Conservation (phyloP, 148 eudicot species). For the Amaranthus hypochondriacus region DNA sequence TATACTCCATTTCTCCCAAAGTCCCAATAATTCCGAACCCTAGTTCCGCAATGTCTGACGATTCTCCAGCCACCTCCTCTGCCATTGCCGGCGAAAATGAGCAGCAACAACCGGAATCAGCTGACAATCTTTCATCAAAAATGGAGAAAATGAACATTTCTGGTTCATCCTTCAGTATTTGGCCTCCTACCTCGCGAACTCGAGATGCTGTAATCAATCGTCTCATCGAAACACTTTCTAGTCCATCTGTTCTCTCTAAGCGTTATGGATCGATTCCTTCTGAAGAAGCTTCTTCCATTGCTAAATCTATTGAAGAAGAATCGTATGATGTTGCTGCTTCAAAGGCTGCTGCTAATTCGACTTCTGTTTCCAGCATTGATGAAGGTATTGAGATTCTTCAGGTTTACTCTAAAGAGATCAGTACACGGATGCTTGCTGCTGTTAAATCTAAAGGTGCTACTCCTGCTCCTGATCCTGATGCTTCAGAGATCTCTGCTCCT, state of each 20-base stretch:
- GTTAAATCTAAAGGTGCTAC: constrained; percentile 55
- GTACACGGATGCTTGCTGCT: constrained; percentile 61
- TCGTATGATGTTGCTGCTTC: constrained; percentile 46
- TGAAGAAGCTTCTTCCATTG: constrained; percentile 57
- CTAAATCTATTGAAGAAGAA: constrained; percentile 58
- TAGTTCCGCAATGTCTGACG: constrained; percentile 10
- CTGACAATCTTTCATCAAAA: constrained; percentile 25
- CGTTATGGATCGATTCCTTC: constrained; percentile 65
- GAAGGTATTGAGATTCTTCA: constrained; percentile 80
- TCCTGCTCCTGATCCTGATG: constrained; percentile 3
- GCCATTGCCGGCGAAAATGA: neutral
- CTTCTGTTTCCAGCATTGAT: constrained; percentile 24
- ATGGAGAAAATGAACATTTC: constrained; percentile 39
- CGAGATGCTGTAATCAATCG: constrained; percentile 75
- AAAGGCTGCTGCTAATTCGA: constrained; percentile 7
- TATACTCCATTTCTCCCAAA: neutral
- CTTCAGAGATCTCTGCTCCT: constrained; percentile 9
- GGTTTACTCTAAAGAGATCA: constrained; percentile 83
- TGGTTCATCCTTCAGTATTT: constrained; percentile 63
- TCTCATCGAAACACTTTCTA: constrained; percentile 70
- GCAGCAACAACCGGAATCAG: constrained; percentile 4
- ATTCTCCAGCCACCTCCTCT: constrained; percentile 4
- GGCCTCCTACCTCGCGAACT: constrained; percentile 90
- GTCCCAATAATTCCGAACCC: no score
- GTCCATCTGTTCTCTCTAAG: constrained; percentile 73